Evolutionary conservation across 2,329 filamentous ascomycete genomes (phyloP).

Genomic region (Aspergillus hortae): DNA sequence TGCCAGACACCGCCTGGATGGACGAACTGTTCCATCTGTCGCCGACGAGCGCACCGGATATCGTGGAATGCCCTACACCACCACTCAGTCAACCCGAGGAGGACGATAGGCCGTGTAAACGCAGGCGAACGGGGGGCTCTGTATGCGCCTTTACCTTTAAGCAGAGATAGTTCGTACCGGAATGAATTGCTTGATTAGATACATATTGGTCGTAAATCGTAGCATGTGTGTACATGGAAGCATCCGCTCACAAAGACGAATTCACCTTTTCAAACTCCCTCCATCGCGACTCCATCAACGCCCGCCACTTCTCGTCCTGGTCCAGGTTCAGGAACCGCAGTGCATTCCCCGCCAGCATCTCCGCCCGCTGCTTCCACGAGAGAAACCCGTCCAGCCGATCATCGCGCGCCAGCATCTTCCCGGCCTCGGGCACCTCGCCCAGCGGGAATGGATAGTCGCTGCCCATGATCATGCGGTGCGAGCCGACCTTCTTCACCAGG

Average conservation of each 20-base stretch:
- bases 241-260: neutral
- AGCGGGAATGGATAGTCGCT: conserved; percentile 21
- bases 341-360: conserved; percentile 18
- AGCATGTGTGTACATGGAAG: neutral
- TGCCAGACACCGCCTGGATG: conserved; percentile 4
- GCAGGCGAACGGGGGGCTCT: neutral
- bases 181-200: neutral
- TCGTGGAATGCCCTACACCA: neutral
- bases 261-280: conserved; percentile 2
- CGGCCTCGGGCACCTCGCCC: conserved; percentile 17
- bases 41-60: neutral
- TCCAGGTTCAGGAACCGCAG: conserved; percentile 14
- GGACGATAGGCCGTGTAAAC: neutral
- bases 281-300: conserved; percentile 3
- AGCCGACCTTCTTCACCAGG: conserved; percentile 18
- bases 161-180: neutral
- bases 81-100: neutral
- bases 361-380: conserved; percentile 10
- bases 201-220: neutral
- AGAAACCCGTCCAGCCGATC: conserved; percentile 9
- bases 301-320: conserved; percentile 4
- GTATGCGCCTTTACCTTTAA: neutral
- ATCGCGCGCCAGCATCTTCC: conserved; percentile 16
- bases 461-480: conserved; percentile 15
- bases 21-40: conserved; percentile 2